Conservation (phyloP, 345 rosid species). For the Linum trigynum region DNA sequence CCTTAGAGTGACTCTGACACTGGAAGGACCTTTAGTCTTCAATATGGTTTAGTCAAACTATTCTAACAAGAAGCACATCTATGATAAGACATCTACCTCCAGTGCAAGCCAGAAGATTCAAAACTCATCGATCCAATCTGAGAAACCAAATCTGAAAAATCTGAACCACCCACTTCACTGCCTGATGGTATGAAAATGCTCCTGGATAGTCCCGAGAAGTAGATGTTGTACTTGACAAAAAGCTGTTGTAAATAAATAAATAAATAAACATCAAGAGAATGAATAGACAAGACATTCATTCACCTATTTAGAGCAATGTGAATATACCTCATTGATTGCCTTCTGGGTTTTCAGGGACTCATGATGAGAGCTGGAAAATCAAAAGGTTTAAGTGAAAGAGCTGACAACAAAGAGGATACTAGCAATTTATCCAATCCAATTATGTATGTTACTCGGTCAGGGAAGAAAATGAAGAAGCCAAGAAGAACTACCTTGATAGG, state of each 20-base stretch:
- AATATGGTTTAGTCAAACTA: not conserved
- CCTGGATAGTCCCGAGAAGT: slow-evolving; percentile 80
- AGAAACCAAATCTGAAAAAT: slow-evolving; percentile 72
- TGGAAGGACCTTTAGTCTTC: not conserved
- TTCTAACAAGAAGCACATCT: not conserved
- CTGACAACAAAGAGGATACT: not conserved
- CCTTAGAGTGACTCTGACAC: not conserved
- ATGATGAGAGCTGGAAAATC: slow-evolving; percentile 71
- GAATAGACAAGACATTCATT: slow-evolving; percentile 7
- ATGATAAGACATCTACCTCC: slow-evolving; percentile 57
- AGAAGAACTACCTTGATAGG: slow-evolving; percentile 63
- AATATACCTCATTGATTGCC: slow-evolving; percentile 79
- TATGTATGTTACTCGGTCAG: not conserved
- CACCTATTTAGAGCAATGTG: slow-evolving; percentile 9
- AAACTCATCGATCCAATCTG: slow-evolving; percentile 80
- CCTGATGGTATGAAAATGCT: slow-evolving; percentile 59
- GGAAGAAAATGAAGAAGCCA: not conserved
- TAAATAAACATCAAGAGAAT: not conserved
- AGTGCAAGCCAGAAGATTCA: slow-evolving; percentile 82
- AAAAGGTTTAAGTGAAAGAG: slow-evolving; percentile 7
- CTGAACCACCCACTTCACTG: slow-evolving; percentile 48
- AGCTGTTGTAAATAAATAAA: slow-evolving; percentile 46
- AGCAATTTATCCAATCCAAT: not conserved
- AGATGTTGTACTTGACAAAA: slow-evolving; percentile 94
- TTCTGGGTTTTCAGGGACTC: slow-evolving; percentile 90